phyloP scores from a whole-genome alignment of 1,284 basidiomycete species.

The Apiotrichum gamsii region DNA sequence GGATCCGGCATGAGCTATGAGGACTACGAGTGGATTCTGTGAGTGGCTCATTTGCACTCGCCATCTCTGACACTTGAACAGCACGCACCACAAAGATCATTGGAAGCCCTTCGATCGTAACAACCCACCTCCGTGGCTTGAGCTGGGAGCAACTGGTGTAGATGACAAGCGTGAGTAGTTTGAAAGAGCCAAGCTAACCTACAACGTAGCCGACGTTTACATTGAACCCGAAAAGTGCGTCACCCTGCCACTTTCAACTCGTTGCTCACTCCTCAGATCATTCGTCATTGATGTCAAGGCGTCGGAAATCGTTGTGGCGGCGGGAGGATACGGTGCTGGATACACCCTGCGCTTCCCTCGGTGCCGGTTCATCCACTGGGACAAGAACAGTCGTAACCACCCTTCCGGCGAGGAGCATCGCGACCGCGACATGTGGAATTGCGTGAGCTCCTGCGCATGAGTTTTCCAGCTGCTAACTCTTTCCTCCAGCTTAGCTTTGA shows the following conservation, averaged over 20 bases:
- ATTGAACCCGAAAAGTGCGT: conserved; percentile 46
- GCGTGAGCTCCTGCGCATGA: conserved; percentile 19
- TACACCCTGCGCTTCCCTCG: conserved; percentile 71
- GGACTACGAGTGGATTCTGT: conserved; percentile 68
- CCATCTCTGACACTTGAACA: conserved; percentile 5
- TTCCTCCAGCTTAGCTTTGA: conserved; percentile 35
- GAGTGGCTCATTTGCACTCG: conserved; percentile 18
- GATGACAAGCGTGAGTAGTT: conserved; percentile 48
- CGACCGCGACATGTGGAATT: conserved; percentile 45
- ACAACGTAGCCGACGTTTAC: conserved; percentile 46
- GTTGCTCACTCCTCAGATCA: conserved; percentile 35
- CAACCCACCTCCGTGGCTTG: conserved; percentile 40
- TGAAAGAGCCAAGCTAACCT: too few relatives aligned
- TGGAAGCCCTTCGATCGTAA: conserved; percentile 44
- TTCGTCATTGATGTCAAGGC: conserved; percentile 80
- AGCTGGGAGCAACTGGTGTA: conserved; percentile 29
- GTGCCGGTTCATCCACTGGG: conserved; percentile 63
- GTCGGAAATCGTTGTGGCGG: conserved; percentile 68
- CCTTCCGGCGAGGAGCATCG: conserved; percentile 28
- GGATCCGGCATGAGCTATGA: conserved; percentile 76
- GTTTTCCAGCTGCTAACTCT: background rate
- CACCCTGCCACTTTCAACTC: background rate
- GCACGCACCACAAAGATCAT: conserved; percentile 41
- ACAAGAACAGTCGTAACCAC: conserved; percentile 35
- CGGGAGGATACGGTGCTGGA: conserved; percentile 32